Base-by-base conservation (phyloP, 225 moss, liverwort and hornwort species). In the Bryum argenteum region DNA sequence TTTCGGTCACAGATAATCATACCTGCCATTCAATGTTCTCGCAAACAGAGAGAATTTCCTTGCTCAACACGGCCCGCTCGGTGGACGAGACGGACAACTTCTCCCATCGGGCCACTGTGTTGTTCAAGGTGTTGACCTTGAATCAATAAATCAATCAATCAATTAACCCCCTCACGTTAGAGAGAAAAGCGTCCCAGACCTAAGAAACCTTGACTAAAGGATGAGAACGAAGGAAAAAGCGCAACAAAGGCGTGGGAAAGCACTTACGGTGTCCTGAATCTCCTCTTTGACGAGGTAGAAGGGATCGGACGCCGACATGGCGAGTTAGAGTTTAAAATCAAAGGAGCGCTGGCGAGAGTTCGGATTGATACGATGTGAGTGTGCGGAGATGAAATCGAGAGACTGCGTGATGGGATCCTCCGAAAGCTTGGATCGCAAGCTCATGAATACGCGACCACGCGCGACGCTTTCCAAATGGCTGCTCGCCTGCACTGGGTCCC, bases 221-320 rank as follows among this genome's bases (percentile, higher is more conserved):
- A 48, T 17, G 5, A 16, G 1, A 14, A 11, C 45, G 45, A 14
- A 45, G 12, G 11, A 6, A 16, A 6, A 17, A 61, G 38, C 22
- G 24, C 5, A 33, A 1, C 11, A 18, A 72, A 24, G 50, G 0
- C 38, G 17, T 2, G 4, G 17, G 48, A 7, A 11, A 50, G 6
- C 14, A 43, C 90, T 72, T 75, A 92, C 92, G 58, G 92, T 82
- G 65, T 92, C 90, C 69, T 82, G 89, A 77, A 97, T 82, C 72
- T 97, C 97, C 60, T 92, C 94, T 80, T 91, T 94, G 54, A 97
- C 97, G 63, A 94, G 79, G 65, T 94, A 94, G 75, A 89, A 97
- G 3, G 97, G 91, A 76, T 97, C 97, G 41, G 92, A 84, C 14
- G 91, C 85, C 67, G 94, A 92, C 94, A 94, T 97, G 26, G 71